Evolutionary conservation across 2,329 filamentous ascomycete genomes (phyloP).

Genomic region (Rutstroemia sp.): DNA sequence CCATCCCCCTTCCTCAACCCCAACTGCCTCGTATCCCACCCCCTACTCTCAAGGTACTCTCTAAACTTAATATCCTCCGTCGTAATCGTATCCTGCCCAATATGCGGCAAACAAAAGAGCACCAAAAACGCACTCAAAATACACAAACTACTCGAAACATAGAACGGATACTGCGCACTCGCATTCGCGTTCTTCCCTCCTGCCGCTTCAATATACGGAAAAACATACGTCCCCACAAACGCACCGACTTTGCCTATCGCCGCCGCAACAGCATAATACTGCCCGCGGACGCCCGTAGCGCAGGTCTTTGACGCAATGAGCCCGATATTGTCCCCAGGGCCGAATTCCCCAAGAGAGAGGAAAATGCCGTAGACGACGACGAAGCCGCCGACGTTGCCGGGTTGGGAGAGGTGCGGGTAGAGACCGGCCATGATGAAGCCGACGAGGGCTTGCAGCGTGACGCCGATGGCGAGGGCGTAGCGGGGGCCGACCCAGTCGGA

Average conservation of each 20-base stretch:
- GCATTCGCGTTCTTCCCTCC: conserved; percentile 50
- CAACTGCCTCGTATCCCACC: conserved; percentile 63
- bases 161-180: conserved; percentile 79
- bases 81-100: conserved; percentile 80
- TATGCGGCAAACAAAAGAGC: conserved; percentile 63
- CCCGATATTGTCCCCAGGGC: conserved; percentile 87
- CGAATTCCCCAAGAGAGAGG: conserved; percentile 69
- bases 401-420: conserved; percentile 61
- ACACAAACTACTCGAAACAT: conserved; percentile 70
- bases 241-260: conserved; percentile 71
- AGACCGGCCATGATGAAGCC: conserved; percentile 85
- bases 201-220: conserved; percentile 62
- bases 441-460: conserved; percentile 64
- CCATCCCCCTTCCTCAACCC: conserved; percentile 30
- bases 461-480: conserved; percentile 63
- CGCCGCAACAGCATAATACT: conserved; percentile 66
- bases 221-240: conserved; percentile 79
- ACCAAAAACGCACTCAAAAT: conserved; percentile 64
- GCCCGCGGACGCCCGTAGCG: conserved; percentile 79
- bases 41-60: conserved; percentile 62
- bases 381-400: conserved; percentile 64
- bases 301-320: conserved; percentile 80
- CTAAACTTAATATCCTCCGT: conserved; percentile 71
- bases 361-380: conserved; percentile 77
- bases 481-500: conserved; percentile 75